phyloP scores from a whole-genome alignment of 768 basidiomycete species.

The Pisolithus tinctorius region DNA sequence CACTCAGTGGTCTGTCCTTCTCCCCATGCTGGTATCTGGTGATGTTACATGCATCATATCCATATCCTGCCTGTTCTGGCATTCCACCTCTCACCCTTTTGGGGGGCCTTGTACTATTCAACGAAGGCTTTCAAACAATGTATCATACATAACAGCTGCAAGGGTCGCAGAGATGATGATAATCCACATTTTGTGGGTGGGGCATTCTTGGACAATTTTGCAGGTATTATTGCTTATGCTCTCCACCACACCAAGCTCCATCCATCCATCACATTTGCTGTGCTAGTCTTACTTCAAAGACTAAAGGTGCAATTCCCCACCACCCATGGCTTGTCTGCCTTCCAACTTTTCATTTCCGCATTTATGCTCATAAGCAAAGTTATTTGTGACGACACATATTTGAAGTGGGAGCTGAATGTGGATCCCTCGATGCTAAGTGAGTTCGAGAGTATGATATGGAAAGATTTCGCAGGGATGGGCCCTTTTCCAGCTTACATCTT shows the following conservation, averaged over 20 bases:
- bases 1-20: too few species aligned
- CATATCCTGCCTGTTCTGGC: too few species aligned
- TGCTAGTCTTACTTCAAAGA: constrained; percentile 47
- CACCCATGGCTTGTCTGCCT: constrained; percentile 68
- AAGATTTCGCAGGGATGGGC: constrained; percentile 51
- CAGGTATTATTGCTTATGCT: constrained; percentile 51
- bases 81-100: too few species aligned
- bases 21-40: too few species aligned
- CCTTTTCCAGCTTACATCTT: constrained; percentile 62
- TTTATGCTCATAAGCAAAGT: constrained; percentile 74
- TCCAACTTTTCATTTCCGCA: constrained; percentile 62
- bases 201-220: too few species aligned
- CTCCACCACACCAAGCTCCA: constrained; percentile 63
- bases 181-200: too few species aligned
- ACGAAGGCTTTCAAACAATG: too few species aligned
- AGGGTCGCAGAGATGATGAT: too few species aligned
- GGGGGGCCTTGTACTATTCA: too few species aligned
- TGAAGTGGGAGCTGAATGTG: constrained; percentile 88
- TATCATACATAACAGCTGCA: too few species aligned
- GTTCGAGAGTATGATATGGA: constrained; percentile 54
- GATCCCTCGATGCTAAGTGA: constrained; percentile 53
- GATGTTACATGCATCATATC: too few species aligned
- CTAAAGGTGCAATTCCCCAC: constrained; percentile 69
- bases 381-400: constrained; percentile 89
- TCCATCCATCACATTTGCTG: constrained; percentile 37